These are phyloP conservation scores for Haberlea rhodopensis DNA, from an alignment of 257 asterid species.

Conservation along the genomic window DNA sequence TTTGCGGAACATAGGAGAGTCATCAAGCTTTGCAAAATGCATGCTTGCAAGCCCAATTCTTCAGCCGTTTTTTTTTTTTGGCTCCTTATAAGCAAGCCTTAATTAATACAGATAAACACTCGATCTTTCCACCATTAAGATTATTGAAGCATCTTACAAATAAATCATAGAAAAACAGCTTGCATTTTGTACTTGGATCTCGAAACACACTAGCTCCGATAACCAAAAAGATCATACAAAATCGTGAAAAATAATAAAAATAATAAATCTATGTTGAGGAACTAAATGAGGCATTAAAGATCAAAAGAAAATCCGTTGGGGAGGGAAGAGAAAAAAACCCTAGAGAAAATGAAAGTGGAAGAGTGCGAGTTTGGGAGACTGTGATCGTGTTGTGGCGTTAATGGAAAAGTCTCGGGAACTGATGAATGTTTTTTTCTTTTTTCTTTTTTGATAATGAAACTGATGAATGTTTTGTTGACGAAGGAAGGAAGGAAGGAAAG, in stretches of 20 bases:
- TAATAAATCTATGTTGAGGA: constrained; percentile 26
- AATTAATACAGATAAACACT: constrained; percentile 30
- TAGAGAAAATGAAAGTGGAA: constrained; percentile 41
- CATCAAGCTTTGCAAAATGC: constrained; percentile 98
- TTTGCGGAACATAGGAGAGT: constrained; percentile 99
- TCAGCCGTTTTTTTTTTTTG: constrained; percentile 12
- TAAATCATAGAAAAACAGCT: constrained; percentile 29
- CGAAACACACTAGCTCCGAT: constrained; percentile 22
- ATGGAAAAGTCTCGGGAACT: constrained; percentile 46
- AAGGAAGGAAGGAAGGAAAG: constrained; percentile 33
- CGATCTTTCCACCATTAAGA: constrained; percentile 45
- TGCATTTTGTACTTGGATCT: constrained; percentile 45
- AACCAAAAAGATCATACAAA: neutral
- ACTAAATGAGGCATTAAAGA: too few relatives aligned
- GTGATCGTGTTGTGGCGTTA: constrained; percentile 23
- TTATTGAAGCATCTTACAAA: constrained; percentile 16
- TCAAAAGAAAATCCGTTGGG: constrained; percentile 35
- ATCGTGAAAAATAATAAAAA: constrained; percentile 14
- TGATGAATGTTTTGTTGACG: constrained; percentile 47
- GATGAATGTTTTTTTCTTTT: too few relatives aligned
- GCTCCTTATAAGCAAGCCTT: constrained; percentile 14
- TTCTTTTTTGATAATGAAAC: too few relatives aligned
- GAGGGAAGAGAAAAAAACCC: constrained; percentile 46
- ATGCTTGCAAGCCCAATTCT: constrained; percentile 48
- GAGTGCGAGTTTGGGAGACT: constrained; percentile 33